Evolutionary conservation across 371 early-diverging fungal genomes (phyloP), one percentile per base, ranked within the genome.

Genomic region (Mucor mucedo): DNA sequence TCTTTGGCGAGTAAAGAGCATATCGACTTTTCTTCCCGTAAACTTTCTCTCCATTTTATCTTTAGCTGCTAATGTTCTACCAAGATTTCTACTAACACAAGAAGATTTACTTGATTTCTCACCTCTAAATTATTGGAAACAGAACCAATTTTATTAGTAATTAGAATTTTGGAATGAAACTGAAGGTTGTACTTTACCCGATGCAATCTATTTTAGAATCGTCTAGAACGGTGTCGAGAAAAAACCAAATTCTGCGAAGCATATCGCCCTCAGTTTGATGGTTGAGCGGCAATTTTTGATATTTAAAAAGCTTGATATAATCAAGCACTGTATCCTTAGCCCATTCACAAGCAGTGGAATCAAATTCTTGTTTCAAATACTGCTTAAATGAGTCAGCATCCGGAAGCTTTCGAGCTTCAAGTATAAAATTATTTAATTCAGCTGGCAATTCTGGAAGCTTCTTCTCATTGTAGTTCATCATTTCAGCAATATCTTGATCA

Each of bases 81-180:
- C 50, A 50, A 50, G 50, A 48, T 58, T 58, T 35, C 58, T 47
- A 58, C 58, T 48, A 58, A 48, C 58, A 48, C 32, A 58, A 48
- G 55, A 55, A 40, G 58, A 59, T 50, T 59, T 59, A 28, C 59
- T 59, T 38, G 59, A 49, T 50, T 59, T 59, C 50, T 59, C 59
- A 49, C 59, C 59, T 59, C 59, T 50, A 59, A 50, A 59, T 39
- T 59, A 59, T 59, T 59, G 29, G 50, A 59, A 55, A 55, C 59
- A 59, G 40, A 59, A 59, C 49, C 49, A 50, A 59, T 58, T 58
- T 48, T 58, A 50, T 59, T 59, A 60, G 52, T 60, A 60, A 60
- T 50, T 60, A 50, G 50, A 60, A 52, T 50, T 52, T 49, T 50
- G 50, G 52, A 41, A 50, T 40, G 1, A 60, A 49, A 50, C 30